Evolutionary conservation across 306 rosid genomes (phyloP), one percentile per base, ranked within the genome.

Genomic region (Rubus parviflorus): DNA sequence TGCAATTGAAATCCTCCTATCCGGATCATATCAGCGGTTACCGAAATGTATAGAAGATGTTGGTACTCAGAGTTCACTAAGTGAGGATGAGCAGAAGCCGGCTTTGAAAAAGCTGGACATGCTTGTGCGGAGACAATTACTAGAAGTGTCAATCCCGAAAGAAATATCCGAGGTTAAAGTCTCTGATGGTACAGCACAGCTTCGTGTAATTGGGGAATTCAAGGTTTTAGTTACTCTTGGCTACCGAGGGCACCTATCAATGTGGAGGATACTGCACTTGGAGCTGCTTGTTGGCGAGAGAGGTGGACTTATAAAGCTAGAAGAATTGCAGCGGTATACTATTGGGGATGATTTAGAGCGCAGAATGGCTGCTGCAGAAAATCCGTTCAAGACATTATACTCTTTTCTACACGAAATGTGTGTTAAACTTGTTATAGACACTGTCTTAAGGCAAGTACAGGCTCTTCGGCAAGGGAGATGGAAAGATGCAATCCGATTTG

Each of bases 231-330:
- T 96, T 64, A 96, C 98, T 49, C 94, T 96, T 72, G 99, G 99
- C 84, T 96, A 96, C 77, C 85, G 99, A 60, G 99, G 99, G 22
- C 96, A 93, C 81, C 83, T 96, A 23, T 91, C 98, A 30, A 68
- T 96, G 96, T 96, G 99, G 99, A 96, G 99, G 88, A 93, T 96
- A 86, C 86, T 92, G 79, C 93, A 91, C 86, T 74, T 96, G 89
- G 99, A 96, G 79, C 84, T 96, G 79, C 99, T 92, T 78, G 99
- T 96, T 87, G 99, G 97, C 52, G 99, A 96, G 86, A 89, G 83
- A 68, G 61, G 80, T 78, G 91, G 88, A 56, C 87, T 75, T 35
- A 85, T 96, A 62, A 92, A 91, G 81, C 75, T 96, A 86, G 99
- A 91, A 73, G 85, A 80, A 80, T 35, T 78, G 64, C 88, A 91